Base-by-base conservation (phyloP, 208 protist genomes). In the Wallacemonas sp. region DNA sequence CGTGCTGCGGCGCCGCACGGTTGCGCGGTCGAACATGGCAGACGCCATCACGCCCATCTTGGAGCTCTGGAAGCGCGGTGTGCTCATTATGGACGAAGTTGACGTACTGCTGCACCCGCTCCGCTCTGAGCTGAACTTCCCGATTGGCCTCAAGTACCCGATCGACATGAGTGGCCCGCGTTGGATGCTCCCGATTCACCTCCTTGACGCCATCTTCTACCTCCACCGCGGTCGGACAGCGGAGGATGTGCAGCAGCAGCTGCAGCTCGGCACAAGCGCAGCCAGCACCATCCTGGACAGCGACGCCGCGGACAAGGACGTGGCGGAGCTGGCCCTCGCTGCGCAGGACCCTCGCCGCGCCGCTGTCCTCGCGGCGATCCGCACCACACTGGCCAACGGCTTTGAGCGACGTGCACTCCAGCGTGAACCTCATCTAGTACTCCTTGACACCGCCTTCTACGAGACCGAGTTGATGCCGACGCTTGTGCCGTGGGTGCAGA, bases 121-220 rank as follows among this genome's bases (percentile, higher is more conserved):
- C 39, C 93, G 94, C 41, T 97, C 88, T 0, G 97, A 98, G 79
- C 85, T 98, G 42, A 98, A 98, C 78, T 98, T 97, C 78, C 97
- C 97, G 14, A 97, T 98, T 72, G 94, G 96, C 5, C 62, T 79
- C 36, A 96, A 96, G 74, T 63, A 95, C 60, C 84, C 93, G 9
- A 89, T 98, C 56, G 95, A 98, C 75, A 70, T 98, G 44, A 86
- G 80, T 22, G 82, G 86, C 30, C 74, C 77, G 30, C 93, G 96
- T 9, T 98, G 96, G 96, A 70, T 88, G 30, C 79, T 98, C 46
- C 93, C 96, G 27, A 97, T 98, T 11, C 92, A 97, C 68, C 61
- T 98, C 21, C 71, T 98, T 30, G 94, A 98, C 60, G 90, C 87
- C 27, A 79, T 98, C 59, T 97, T 98, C 66, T 85, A 76, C 58